phyloP scores from a whole-genome alignment of 2,329 filamentous ascomycete genomes.

The Xylariales sp. region DNA sequence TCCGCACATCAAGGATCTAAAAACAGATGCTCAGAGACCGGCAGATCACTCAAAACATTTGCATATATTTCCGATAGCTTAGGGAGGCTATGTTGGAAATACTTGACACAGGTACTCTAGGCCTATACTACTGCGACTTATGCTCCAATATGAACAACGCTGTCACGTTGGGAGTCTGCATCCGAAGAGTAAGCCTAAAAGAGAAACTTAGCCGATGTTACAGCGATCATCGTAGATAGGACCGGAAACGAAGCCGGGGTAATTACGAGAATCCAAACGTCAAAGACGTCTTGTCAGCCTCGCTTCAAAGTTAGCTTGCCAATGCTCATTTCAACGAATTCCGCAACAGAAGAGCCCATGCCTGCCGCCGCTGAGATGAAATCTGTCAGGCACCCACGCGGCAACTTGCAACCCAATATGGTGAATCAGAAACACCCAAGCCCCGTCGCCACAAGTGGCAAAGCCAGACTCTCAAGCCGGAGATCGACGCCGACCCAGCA shows the following conservation, averaged over 20 bases:
- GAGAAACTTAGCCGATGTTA: too few relatives aligned
- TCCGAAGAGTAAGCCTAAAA: not conserved
- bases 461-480: not conserved
- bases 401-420: too few relatives aligned
- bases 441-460: conserved; percentile 1
- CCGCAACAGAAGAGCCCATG: not conserved
- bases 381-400: too few relatives aligned
- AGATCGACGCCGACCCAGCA: conserved; percentile 8
- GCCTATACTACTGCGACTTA: not conserved
- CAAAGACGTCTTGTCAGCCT: not conserved
- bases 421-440: too few relatives aligned
- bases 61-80: too few relatives aligned
- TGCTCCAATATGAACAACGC: not conserved
- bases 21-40: conserved; percentile 5
- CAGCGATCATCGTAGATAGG: not conserved
- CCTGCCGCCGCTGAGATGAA: too few relatives aligned
- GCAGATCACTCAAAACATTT: too few relatives aligned
- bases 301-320: too few relatives aligned
- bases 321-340: not conserved
- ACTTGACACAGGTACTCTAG: conserved; percentile 1
- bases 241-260: too few relatives aligned
- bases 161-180: conserved; percentile 2
- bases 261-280: not conserved
- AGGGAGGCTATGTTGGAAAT: conserved; percentile 3
- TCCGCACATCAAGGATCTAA: not conserved